A percentile compares a stretch with the other conserved stretches of the same genome.
phyloP scores from a whole-genome alignment of 2,329 filamentous ascomycete species.

The Fusarium nematophilum region DNA sequence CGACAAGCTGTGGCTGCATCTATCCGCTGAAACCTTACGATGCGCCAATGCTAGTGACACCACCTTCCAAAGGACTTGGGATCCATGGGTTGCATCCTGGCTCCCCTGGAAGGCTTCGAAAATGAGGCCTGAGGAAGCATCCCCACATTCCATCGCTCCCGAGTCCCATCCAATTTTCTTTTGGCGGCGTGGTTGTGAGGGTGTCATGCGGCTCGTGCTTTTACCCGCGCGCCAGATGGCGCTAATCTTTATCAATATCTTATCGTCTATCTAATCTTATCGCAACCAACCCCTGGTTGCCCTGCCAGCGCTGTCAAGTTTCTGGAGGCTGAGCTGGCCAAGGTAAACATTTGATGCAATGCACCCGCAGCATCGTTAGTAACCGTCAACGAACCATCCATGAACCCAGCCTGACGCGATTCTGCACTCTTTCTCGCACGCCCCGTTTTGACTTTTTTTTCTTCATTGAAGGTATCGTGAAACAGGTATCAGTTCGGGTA shows the following conservation, averaged over 20 bases:
- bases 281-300: constrained; percentile 22
- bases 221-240: constrained; percentile 21
- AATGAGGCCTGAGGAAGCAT: constrained; percentile 18
- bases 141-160: too few species aligned
- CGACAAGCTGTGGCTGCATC: constrained; percentile 5
- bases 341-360: constrained; percentile 23
- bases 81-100: constrained; percentile 15
- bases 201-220: constrained; percentile 15
- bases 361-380: constrained; percentile 15
- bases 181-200: constrained; percentile 1
- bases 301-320: constrained; percentile 30
- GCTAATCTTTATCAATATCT: constrained; percentile 1
- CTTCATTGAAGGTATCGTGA: constrained; percentile 25
- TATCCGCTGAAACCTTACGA: constrained; percentile 32
- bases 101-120: constrained; percentile 15
- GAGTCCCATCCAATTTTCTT: constrained; percentile 7
- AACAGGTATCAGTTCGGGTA: constrained; percentile 4
- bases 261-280: constrained; percentile 35
- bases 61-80: constrained; percentile 20
- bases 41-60: constrained; percentile 31
- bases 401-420: constrained; percentile 38
- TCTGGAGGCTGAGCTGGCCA: constrained; percentile 6
- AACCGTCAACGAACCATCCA: constrained; percentile 30
- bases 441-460: constrained; percentile 8
- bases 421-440: constrained; percentile 18